Base-by-base conservation (phyloP, 2,329 filamentous ascomycete species). In the Fusarium sp. region DNA sequence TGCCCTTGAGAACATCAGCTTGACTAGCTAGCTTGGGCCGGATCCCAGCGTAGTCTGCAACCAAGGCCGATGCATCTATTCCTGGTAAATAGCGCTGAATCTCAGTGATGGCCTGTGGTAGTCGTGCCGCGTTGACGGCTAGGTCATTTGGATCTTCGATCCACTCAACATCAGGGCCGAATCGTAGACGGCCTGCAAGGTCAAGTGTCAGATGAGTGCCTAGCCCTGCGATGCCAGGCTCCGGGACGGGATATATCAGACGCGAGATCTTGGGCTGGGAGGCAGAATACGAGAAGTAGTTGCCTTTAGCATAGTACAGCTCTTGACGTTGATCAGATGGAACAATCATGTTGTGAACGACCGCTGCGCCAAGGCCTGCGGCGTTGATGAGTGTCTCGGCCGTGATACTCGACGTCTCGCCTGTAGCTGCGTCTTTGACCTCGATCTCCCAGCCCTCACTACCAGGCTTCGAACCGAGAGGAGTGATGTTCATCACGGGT, bases 91-190 rank as follows among this genome's bases (percentile, higher is more conserved):
- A 99, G 9, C 84, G 84, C 70, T 85, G 82, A 59, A 99, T 97
- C 74, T 93, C 92, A 13, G 82, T 82, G 0, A 97, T 78, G 0
- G 94, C 94, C 39, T 87, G 83, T 3, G 81, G 77, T 56, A 97
- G 81, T 14, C 92, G 84, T 22, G 82, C 82, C 2, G 83, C 80
- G 68, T 88, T 93, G 17, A 92, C 90, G 3, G 83, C 82, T n/a
- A 97, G 83, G 73, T 97, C 88, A 10, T 81, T 79, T 0, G 93
- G 88, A 2, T 84, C 81, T 48, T 90, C 86, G 0, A 97, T 90
- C 96, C 96, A 98, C 78, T 98, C 93, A 15, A 97, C 92, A 75
- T 99, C 96, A 0, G 96, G 96, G 0, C 96, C 96, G 78, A 99
- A 99, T 37, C 93, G 90, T 43, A 98, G 85, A 1, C 92, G 88